Conservation (phyloP, 2,329 filamentous ascomycete species). For the Colletotrichum orbiculare region DNA sequence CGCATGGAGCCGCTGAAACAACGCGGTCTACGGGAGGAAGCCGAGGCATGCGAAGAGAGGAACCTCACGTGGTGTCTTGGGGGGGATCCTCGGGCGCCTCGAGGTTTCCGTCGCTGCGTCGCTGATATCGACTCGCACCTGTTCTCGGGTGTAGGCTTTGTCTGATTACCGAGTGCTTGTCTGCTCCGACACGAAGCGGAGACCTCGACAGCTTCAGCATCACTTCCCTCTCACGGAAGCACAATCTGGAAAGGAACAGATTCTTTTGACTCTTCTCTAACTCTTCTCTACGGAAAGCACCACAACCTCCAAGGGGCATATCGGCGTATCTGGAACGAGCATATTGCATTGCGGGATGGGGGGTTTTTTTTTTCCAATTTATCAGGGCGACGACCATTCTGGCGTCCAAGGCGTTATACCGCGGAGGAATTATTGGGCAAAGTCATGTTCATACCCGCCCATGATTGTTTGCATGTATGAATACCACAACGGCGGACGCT, state of each 20-base stretch:
- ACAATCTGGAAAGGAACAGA: slow-evolving; percentile 13
- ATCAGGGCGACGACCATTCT: background rate
- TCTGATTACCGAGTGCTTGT: background rate
- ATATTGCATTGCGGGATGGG: slow-evolving; percentile 31
- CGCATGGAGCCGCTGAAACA: slow-evolving; percentile 30
- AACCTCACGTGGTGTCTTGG: background rate
- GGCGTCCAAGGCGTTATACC: slow-evolving; percentile 18
- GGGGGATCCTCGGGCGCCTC: background rate
- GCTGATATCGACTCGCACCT: too few relatives aligned
- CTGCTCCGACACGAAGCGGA: background rate
- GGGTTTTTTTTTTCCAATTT: background rate
- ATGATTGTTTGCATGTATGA: slow-evolving; percentile 26
- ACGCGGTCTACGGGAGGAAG: slow-evolving; percentile 13
- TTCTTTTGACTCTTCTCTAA: background rate
- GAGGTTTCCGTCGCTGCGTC: slow-evolving; percentile 1
- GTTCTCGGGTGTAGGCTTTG: background rate
- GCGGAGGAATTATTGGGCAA: background rate
- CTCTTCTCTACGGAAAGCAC: slow-evolving; percentile 7
- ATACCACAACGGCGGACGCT: slow-evolving; percentile 20
- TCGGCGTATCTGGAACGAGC: slow-evolving; percentile 26
- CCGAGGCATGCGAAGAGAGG: slow-evolving; percentile 13
- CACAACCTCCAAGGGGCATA: background rate
- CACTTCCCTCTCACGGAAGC: background rate
- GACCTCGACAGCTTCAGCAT: too few relatives aligned
- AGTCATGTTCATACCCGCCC: slow-evolving; percentile 2